phyloP scores from a whole-genome alignment of 2,329 filamentous ascomycete species.

The Cladosporium sphaerospermum region DNA sequence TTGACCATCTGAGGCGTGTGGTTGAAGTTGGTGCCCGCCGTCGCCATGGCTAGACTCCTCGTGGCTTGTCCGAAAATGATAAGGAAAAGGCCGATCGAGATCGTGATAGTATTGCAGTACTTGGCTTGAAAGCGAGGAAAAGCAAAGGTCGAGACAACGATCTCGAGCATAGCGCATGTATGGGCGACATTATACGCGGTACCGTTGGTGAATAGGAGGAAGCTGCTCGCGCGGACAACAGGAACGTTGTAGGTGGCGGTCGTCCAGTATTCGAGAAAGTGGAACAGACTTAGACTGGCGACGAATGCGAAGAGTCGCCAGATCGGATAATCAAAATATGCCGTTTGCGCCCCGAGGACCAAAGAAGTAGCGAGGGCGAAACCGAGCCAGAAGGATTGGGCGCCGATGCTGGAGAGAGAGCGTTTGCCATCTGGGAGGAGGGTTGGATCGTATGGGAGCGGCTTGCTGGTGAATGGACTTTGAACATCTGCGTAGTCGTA shows the following conservation, averaged over 20 bases:
- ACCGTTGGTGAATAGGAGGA: slow-evolving; percentile 80
- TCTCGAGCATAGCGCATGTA: slow-evolving; percentile 65
- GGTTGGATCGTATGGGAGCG: slow-evolving; percentile 21
- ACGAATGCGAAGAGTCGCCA: slow-evolving; percentile 62
- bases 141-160: slow-evolving; percentile 52
- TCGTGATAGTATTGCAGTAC: slow-evolving; percentile 33
- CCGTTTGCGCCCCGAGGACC: slow-evolving; percentile 18
- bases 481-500: neutral
- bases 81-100: slow-evolving; percentile 54
- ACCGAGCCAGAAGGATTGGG: slow-evolving; percentile 42
- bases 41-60: slow-evolving; percentile 77
- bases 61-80: slow-evolving; percentile 66
- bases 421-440: slow-evolving; percentile 39
- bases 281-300: slow-evolving; percentile 67
- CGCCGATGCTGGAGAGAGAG: slow-evolving; percentile 42
- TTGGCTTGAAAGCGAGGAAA: slow-evolving; percentile 45
- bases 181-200: slow-evolving; percentile 80
- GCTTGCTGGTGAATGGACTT: slow-evolving; percentile 7
- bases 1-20: slow-evolving; percentile 66
- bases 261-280: slow-evolving; percentile 94
- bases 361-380: slow-evolving; percentile 31
- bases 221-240: slow-evolving; percentile 65
- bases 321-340: slow-evolving; percentile 21
- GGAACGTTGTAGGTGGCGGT: slow-evolving; percentile 79
- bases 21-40: slow-evolving; percentile 88